phyloP scores from a whole-genome alignment of 345 rosid species.

The Cochlearia excelsa region DNA sequence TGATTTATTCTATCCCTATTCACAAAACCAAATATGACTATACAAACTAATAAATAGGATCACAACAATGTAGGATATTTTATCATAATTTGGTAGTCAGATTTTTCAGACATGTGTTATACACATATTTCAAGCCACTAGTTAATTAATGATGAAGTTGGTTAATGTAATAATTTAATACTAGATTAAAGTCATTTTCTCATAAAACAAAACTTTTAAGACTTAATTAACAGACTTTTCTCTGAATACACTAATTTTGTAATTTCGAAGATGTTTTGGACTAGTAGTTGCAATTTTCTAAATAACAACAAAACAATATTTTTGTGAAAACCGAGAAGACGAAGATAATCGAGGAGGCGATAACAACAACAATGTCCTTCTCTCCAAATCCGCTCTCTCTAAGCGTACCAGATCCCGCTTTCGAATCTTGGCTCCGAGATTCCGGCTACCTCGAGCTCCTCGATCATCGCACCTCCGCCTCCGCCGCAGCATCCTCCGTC shows the following conservation, averaged over 20 bases:
- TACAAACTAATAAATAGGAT: too few relatives aligned
- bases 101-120: too few relatives aligned
- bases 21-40: too few relatives aligned
- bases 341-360: slow-evolving; percentile 22
- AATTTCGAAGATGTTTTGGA: slow-evolving; percentile 7
- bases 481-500: slow-evolving; percentile 43
- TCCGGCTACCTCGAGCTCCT: slow-evolving; percentile 93
- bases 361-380: slow-evolving; percentile 48
- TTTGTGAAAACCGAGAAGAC: slow-evolving; percentile 16
- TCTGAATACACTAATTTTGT: background rate
- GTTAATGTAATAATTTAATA: too few relatives aligned
- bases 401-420: slow-evolving; percentile 69
- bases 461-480: slow-evolving; percentile 52
- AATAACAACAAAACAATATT: background rate
- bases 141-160: too few relatives aligned
- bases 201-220: too few relatives aligned
- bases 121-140: too few relatives aligned
- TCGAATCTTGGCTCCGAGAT: slow-evolving; percentile 97
- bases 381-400: slow-evolving; percentile 81
- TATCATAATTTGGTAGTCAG: too few relatives aligned
- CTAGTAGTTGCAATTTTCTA: slow-evolving; percentile 2
- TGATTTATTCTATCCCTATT: too few relatives aligned
- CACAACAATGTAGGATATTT: too few relatives aligned
- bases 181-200: too few relatives aligned
- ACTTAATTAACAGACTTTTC: background rate